Evolutionary conservation across 305 asterid genomes (phyloP), one percentile per base, ranked within the genome.

Genomic region (Stenogyne calaminthoides): DNA sequence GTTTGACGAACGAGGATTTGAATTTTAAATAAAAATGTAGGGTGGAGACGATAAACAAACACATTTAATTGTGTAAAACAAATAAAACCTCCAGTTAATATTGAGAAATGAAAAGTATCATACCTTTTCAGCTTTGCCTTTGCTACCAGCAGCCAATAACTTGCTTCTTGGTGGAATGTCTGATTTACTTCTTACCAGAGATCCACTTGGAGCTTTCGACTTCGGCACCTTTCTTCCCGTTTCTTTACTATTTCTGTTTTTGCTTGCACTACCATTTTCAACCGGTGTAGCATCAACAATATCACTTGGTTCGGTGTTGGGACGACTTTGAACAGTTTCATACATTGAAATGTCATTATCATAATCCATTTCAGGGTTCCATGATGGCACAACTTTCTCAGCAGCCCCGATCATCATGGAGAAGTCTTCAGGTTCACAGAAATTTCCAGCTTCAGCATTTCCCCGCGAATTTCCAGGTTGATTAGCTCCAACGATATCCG

Each of bases 361-460:
- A 22, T 77, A 78, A 68, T 88, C 92, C 84, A 85, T 83, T 74
- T 81, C 88, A 7, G 86, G 84, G 62, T 71, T 65, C 82, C 89
- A 82, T 44, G 89, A 73, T 25, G 85, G 69, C 49, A 65, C 52
- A 72, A 76, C 80, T 70, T 82, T 80, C 69, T 84, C 86, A 70
- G 78, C 36, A 2, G 76, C 81, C 49, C 87, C 88, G 14, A 80
- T 80, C 69, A 91, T 85, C 95, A 91, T 81, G 71, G 79, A 87
- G 34, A 91, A 86, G 72, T 91, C 97, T 74, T 91, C 96, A 22
- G 96, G 96, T 70, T 89, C 97, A 40, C 69, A 71, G 67, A 25
- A 70, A 67, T 77, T 73, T 66, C 78, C 52, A 36, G 80, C 39
- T 57, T 52, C 77, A 37, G 55, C 73, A 75, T 79, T 84, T 25